A percentile compares a stretch with the other conserved stretches of the same genome.
Evolutionary conservation across 129 eudicot genomes (phyloP).

Genomic region (Glebionis coronaria): DNA sequence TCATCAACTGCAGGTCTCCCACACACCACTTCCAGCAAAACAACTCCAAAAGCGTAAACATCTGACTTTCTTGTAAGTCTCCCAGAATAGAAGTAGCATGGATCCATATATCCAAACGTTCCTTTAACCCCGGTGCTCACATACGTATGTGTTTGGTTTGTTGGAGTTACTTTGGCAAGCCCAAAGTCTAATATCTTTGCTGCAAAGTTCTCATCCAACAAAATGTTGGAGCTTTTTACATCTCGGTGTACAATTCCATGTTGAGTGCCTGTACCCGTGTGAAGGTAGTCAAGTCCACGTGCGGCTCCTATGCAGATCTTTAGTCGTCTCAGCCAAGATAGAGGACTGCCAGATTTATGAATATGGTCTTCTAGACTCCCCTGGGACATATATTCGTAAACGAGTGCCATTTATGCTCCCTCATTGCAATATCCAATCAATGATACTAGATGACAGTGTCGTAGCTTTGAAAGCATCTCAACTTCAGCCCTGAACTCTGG

Average conservation of each 20-base stretch:
- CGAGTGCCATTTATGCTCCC: background rate
- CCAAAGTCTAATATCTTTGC: conserved; percentile 32
- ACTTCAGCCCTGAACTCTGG: conserved; percentile 22
- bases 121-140: conserved; percentile 25
- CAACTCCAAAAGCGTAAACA: conserved; percentile 37
- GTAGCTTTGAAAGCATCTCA: conserved; percentile 23
- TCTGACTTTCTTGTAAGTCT: conserved; percentile 22
- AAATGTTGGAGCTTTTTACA: conserved; percentile 28
- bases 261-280: conserved; percentile 18
- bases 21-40: conserved; percentile 34
- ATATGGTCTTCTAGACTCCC: conserved; percentile 26
- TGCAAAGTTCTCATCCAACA: conserved; percentile 20
- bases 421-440: too few species aligned
- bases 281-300: conserved; percentile 29
- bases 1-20: conserved; percentile 40
- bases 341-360: background rate
- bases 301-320: conserved; percentile 31
- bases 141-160: conserved; percentile 12
- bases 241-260: conserved; percentile 29
- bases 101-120: conserved; percentile 28
- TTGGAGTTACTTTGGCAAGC: conserved; percentile 17
- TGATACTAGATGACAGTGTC: conserved; percentile 24
- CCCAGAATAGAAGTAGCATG: conserved; percentile 16
- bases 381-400: conserved; percentile 23
- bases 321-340: conserved; percentile 25